Conservation (phyloP, 2,329 filamentous ascomycete genomes). For the Tolypocladium inflatum region DNA sequence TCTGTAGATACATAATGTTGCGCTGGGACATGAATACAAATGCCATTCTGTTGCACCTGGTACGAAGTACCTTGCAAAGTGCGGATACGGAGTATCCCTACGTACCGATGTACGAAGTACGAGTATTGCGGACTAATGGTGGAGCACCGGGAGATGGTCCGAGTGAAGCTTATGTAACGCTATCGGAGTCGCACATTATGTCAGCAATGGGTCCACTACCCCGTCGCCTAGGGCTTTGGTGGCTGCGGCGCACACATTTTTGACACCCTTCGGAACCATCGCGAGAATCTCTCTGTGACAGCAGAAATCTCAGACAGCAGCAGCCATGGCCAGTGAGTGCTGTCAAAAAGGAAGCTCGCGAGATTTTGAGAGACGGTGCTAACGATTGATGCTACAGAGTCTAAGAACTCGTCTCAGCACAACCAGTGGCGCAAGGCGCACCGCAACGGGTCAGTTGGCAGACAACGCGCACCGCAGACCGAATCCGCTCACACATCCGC, state of each 20-base stretch:
- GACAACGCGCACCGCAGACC: not conserved
- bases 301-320: constrained; percentile 16
- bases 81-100: no score
- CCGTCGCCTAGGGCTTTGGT: constrained; percentile 13
- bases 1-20: not conserved
- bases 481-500: constrained; percentile 13
- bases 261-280: constrained; percentile 14
- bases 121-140: no score
- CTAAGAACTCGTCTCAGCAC: constrained; percentile 99
- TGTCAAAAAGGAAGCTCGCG: not conserved
- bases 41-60: not conserved
- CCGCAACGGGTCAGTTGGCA: constrained; percentile 80
- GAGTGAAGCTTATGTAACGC: not conserved
- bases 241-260: constrained; percentile 18
- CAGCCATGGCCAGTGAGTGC: constrained; percentile 33
- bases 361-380: not conserved
- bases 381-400: constrained; percentile 51
- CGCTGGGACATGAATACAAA: not conserved
- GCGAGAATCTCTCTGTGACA: constrained; percentile 16
- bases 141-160: no score
- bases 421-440: constrained; percentile 98
- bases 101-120: no score
- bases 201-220: not conserved
- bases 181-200: not conserved
- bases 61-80: no score